These are phyloP conservation scores for Cylindrodendrum hubeiense DNA, from an alignment of 2,329 filamentous ascomycete species.

Conservation along the genomic window DNA sequence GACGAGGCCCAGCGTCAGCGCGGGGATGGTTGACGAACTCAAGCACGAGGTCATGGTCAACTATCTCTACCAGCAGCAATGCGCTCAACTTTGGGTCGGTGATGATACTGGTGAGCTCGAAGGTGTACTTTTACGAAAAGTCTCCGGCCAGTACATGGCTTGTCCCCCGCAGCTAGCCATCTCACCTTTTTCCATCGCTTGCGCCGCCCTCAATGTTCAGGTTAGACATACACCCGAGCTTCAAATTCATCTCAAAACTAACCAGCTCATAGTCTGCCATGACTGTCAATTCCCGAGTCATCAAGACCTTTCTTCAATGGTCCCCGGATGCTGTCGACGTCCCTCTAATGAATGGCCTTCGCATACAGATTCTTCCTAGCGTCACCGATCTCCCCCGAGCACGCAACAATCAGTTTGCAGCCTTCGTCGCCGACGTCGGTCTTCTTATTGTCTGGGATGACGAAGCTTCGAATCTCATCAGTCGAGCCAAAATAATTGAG, in stretches of 20 bases:
- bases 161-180: constrained; percentile 75
- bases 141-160: constrained; percentile 77
- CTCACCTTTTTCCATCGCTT: constrained; percentile 74
- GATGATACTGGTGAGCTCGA: constrained; percentile 77
- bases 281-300: constrained; percentile 84
- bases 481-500: constrained; percentile 79
- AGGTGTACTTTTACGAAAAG: constrained; percentile 79
- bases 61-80: constrained; percentile 85
- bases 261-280: constrained; percentile 72
- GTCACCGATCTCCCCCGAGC: constrained; percentile 78
- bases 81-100: constrained; percentile 78
- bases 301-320: constrained; percentile 82
- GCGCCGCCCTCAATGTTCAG: constrained; percentile 77
- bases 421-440: constrained; percentile 79
- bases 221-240: constrained; percentile 54
- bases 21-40: constrained; percentile 74
- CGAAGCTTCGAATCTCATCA: constrained; percentile 77
- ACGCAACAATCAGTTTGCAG: constrained; percentile 84
- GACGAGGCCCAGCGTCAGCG: constrained; percentile 56
- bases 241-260: neutral
- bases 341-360: constrained; percentile 80
- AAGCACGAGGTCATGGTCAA: constrained; percentile 88
- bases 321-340: constrained; percentile 80
- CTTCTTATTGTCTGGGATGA: constrained; percentile 87
- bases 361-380: constrained; percentile 80